Evolutionary conservation across 371 early-diverging fungal genomes (phyloP).

Genomic region (Mucor ambiguus): DNA sequence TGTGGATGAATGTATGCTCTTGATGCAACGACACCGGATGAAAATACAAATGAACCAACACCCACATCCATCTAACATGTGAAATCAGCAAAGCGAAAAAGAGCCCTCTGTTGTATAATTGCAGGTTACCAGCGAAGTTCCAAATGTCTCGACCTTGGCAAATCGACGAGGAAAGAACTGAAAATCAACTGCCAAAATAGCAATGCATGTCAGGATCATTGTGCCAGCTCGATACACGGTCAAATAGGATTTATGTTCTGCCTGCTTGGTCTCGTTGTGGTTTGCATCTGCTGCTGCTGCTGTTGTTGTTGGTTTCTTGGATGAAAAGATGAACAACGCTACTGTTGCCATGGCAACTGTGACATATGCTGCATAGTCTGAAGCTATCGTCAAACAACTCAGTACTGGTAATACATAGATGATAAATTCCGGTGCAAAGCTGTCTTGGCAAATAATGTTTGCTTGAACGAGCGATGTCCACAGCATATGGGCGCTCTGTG

Average conservation of each 20-base stretch:
- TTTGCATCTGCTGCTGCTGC: constrained; percentile 8
- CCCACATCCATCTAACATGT: constrained; percentile 82
- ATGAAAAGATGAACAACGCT: background rate
- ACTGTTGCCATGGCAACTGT: constrained; percentile 17
- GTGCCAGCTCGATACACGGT: constrained; percentile 77
- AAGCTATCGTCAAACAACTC: constrained; percentile 29
- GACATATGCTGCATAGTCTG: constrained; percentile 37
- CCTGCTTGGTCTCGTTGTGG: constrained; percentile 4
- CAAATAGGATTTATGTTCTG: constrained; percentile 47
- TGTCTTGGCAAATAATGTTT: constrained; percentile 11
- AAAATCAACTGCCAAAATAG: constrained; percentile 96
- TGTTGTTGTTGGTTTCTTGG: constrained; percentile 14
- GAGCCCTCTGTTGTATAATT: background rate
- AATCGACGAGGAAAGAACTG: constrained; percentile 88
- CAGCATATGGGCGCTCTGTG: constrained; percentile 34
- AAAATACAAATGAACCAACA: constrained; percentile 84
- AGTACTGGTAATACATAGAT: constrained; percentile 41
- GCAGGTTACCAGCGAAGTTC: constrained; percentile 77
- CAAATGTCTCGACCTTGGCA: constrained; percentile 93
- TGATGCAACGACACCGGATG: constrained; percentile 76
- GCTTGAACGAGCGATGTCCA: constrained; percentile 28
- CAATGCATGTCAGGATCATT: constrained; percentile 80
- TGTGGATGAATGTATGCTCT: constrained; percentile 41
- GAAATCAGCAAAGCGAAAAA: background rate
- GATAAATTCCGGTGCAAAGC: constrained; percentile 30